Conservation (phyloP, 1,284 basidiomycete species). For the Puccinia coronata region DNA sequence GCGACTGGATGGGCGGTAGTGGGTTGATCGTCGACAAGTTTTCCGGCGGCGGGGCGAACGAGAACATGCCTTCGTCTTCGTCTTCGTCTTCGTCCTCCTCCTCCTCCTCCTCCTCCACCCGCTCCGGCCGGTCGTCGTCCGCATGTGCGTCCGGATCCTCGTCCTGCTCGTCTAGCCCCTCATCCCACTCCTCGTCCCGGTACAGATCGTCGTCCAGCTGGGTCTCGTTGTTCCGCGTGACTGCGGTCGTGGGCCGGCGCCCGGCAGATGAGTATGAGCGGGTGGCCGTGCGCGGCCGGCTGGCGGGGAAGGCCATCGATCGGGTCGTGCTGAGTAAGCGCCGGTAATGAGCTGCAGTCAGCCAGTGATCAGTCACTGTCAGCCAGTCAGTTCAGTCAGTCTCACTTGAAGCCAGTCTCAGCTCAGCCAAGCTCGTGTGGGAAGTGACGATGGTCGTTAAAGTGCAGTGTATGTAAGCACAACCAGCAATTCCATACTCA, state of each 20-base stretch:
- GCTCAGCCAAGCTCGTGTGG: too few relatives aligned
- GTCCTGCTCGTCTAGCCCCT: constrained; percentile 3
- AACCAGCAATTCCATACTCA: too few relatives aligned
- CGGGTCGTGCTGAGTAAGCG: neutral
- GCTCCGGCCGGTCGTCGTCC: too few relatives aligned
- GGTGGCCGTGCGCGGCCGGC: neutral
- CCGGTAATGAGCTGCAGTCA: neutral
- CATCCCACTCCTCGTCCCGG: constrained; percentile 26
- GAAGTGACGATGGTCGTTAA: too few relatives aligned
- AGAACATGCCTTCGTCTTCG: constrained; percentile 56
- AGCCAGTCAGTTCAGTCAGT: too few relatives aligned
- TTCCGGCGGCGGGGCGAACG: constrained; percentile 52
- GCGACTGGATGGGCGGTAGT: constrained; percentile 14
- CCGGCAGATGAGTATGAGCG: neutral
- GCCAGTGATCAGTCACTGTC: too few relatives aligned
- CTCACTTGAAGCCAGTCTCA: too few relatives aligned
- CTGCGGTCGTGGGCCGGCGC: neutral
- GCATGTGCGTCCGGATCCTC: too few relatives aligned
- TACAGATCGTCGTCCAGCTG: constrained; percentile 26
- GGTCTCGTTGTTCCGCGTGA: neutral
- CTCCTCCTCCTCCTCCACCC: constrained; percentile 51
- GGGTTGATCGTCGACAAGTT: constrained; percentile 12
- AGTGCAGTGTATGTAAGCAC: too few relatives aligned
- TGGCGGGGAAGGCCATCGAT: neutral
- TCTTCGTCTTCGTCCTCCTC: constrained; percentile 52